Evolutionary conservation across 768 basidiomycete genomes (phyloP).

Genomic region (Ephemerocybe angulata): DNA sequence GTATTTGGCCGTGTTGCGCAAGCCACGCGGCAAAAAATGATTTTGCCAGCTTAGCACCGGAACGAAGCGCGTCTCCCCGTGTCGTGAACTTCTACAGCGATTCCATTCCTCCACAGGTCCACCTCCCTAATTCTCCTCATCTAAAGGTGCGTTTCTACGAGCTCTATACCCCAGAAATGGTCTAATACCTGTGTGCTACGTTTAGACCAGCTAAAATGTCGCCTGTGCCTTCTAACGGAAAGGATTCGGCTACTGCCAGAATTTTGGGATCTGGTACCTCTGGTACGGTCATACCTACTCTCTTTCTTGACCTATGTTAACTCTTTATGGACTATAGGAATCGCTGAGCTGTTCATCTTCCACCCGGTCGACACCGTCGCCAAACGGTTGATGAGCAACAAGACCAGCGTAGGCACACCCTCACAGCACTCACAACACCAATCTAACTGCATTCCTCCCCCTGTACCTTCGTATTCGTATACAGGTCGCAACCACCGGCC

Average conservation of each 20-base stretch:
- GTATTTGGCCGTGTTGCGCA: no score
- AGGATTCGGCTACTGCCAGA: slow-evolving; percentile 87
- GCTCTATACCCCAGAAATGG: no score
- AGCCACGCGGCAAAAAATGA: no score
- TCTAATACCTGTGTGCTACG: no score
- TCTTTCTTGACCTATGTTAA: background rate
- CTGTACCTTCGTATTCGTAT: background rate
- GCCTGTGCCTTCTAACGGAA: slow-evolving; percentile 50
- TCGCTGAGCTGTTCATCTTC: slow-evolving; percentile 93
- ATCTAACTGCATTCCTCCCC: background rate
- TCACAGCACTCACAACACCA: background rate
- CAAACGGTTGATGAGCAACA: slow-evolving; percentile 99
- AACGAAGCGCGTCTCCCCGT: no score
- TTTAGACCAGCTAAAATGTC: no score
- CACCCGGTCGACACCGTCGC: slow-evolving; percentile 97
- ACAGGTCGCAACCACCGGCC: slow-evolving; percentile 59
- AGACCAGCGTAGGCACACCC: slow-evolving; percentile 59
- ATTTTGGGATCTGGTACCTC: slow-evolving; percentile 90
- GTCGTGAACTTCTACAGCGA: no score
- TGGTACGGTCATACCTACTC: slow-evolving; percentile 68
- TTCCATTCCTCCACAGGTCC: no score
- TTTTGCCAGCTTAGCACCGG: no score
- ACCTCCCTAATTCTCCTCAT: no score
- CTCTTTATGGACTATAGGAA: slow-evolving; percentile 45
- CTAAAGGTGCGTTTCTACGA: no score